Conservation (phyloP, 2,329 filamentous ascomycete genomes). For the Fusarium fujikuroi region DNA sequence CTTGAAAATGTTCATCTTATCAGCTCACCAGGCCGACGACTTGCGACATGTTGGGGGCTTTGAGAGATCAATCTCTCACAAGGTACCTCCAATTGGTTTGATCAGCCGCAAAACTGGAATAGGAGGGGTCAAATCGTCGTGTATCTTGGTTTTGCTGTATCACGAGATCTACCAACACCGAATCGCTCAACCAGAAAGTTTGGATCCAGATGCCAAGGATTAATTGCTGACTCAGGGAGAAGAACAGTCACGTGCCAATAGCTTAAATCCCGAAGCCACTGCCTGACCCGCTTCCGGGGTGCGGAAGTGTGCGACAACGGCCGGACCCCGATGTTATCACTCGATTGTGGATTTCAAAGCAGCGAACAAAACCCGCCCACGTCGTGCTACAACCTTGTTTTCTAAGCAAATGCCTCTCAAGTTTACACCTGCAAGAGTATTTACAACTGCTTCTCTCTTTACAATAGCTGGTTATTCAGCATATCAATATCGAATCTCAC, state of each 20-base stretch:
- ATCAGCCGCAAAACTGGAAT: conserved; percentile 17
- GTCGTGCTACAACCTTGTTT: conserved; percentile 26
- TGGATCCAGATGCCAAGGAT: conserved; percentile 39
- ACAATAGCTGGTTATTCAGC: conserved; percentile 45
- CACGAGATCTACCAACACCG: conserved; percentile 29
- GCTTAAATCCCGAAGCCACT: conserved; percentile 37
- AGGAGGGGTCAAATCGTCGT: conserved; percentile 25
- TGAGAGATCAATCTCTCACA: conserved; percentile 35
- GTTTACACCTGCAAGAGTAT: conserved; percentile 41
- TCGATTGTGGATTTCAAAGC: conserved; percentile 50
- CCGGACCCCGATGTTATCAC: conserved; percentile 41
- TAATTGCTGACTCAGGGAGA: conserved; percentile 42
- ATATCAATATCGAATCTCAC: conserved; percentile 44
- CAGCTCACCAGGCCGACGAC: conserved; percentile 75
- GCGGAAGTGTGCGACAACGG: conserved; percentile 21
- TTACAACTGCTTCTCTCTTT: conserved; percentile 46
- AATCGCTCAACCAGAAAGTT: conserved; percentile 41
- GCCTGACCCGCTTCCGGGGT: conserved; percentile 29
- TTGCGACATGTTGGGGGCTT: conserved; percentile 74
- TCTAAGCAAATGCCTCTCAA: conserved; percentile 43
- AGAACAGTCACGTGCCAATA: conserved; percentile 30
- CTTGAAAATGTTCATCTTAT: conserved; percentile 6
- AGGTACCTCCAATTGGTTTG: conserved; percentile 16
- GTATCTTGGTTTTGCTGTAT: conserved; percentile 32
- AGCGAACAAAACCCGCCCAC: conserved; percentile 33